A percentile compares a stretch with the other conserved stretches of the same genome.
Conservation (phyloP, 805 yeast genomes). For the Ascoidea tarda region DNA sequence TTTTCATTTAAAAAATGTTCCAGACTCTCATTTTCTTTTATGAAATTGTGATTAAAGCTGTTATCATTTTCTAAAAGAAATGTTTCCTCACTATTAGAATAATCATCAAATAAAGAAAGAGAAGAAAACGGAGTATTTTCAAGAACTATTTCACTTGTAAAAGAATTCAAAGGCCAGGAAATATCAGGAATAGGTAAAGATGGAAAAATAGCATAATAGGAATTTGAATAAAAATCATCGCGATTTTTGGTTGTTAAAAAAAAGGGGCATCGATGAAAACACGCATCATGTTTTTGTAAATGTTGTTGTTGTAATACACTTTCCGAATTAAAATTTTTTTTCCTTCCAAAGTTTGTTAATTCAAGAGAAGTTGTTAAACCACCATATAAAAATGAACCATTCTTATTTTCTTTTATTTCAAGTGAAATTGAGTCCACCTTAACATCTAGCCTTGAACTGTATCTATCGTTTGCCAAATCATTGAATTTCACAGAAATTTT, state of each 20-base stretch:
- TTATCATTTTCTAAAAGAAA: too few relatives aligned
- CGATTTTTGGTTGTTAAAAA: slow-evolving; percentile 39
- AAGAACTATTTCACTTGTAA: slow-evolving; percentile 29
- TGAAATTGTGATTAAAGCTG: too few relatives aligned
- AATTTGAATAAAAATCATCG: slow-evolving; percentile 30
- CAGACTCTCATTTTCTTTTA: too few relatives aligned
- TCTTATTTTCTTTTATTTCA: slow-evolving; percentile 15
- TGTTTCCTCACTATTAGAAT: slow-evolving; percentile 9
- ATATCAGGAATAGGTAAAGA: slow-evolving; percentile 51
- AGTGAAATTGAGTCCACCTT: slow-evolving; percentile 32
- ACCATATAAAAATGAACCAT: slow-evolving; percentile 17
- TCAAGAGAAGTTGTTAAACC: slow-evolving; percentile 42
- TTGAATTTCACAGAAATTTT: slow-evolving; percentile 30
- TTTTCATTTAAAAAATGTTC: too few relatives aligned
- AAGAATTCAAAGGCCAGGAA: slow-evolving; percentile 41
- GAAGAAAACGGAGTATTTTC: slow-evolving; percentile 19
- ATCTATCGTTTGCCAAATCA: slow-evolving; percentile 59
- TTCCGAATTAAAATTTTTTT: slow-evolving; percentile 29
- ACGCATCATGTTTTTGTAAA: slow-evolving; percentile 59
- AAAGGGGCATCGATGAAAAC: slow-evolving; percentile 71
- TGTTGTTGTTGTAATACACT: slow-evolving; percentile 48
- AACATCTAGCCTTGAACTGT: slow-evolving; percentile 38
- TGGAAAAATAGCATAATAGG: slow-evolving; percentile 39
- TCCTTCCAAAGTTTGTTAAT: slow-evolving; percentile 45
- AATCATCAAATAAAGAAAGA: background rate